Evolutionary conservation across 805 yeast genomes (phyloP).

Genomic region (Metschnikowia proteae): DNA sequence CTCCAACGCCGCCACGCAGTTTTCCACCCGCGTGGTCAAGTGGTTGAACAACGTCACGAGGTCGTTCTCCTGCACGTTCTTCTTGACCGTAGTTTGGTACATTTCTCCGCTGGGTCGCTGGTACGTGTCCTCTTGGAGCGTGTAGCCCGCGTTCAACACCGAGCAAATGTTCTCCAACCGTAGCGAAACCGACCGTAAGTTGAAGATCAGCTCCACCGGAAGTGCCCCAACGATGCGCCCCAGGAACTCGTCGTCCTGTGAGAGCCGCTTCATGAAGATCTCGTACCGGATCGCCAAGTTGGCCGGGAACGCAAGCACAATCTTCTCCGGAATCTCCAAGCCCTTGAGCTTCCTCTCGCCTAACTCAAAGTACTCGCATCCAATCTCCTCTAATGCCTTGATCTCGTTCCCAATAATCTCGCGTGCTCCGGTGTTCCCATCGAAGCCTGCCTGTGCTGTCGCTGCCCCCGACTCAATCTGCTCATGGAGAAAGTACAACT

Average conservation of each 20-base stretch:
- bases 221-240: constrained; percentile 36
- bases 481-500: constrained; percentile 48
- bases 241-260: constrained; percentile 15
- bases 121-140: constrained; percentile 25
- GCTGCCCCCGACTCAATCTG: constrained; percentile 29
- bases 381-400: constrained; percentile 59
- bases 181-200: constrained; percentile 52
- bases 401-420: constrained; percentile 64
- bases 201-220: constrained; percentile 44
- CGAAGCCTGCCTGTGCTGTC: constrained; percentile 39
- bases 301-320: constrained; percentile 74
- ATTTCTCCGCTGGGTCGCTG: constrained; percentile 25
- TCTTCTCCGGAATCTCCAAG: constrained; percentile 84
- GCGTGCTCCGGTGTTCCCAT: constrained; percentile 45
- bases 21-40: constrained; percentile 65
- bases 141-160: constrained; percentile 41
- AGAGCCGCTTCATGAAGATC: constrained; percentile 28
- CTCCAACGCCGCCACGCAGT: constrained; percentile 40
- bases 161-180: constrained; percentile 59
- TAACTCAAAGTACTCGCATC: constrained; percentile 60
- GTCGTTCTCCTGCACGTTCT: constrained; percentile 36
- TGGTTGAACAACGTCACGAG: constrained; percentile 57
- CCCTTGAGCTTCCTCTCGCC: constrained; percentile 94
- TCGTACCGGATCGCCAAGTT: constrained; percentile 58
- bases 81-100: constrained; percentile 19